Percentiles rank a stretch among this genome's conserved stretches.
These are phyloP conservation scores for Thuja plicata DNA, from an alignment of 83 land plant genomes.

Conservation along the genomic window DNA sequence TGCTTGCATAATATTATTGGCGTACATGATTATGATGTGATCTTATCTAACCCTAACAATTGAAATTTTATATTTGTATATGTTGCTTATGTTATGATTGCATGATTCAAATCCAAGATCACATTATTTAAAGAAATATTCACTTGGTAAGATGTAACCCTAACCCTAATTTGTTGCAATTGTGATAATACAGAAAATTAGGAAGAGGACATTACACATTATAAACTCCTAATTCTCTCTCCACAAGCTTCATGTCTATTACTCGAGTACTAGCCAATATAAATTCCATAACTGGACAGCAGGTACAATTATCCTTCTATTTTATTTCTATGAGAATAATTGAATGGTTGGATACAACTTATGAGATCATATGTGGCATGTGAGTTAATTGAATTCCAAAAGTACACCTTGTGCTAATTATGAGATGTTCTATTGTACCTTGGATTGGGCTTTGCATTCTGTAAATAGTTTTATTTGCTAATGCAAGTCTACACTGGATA, in stretches of 20 bases:
- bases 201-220: not conserved
- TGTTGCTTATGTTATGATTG: no score
- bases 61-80: no score
- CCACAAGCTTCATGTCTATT: not conserved
- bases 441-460: not conserved
- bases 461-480: not conserved
- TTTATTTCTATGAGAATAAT: not conserved
- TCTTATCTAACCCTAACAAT: no score
- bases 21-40: no score
- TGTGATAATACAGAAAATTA: no score
- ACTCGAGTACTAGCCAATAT: not conserved
- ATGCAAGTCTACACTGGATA: not conserved
- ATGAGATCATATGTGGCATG: not conserved
- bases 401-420: not conserved
- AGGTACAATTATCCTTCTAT: not conserved
- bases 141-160: no score
- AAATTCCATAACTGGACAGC: not conserved
- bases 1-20: no score
- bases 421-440: not conserved
- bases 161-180: no score
- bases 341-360: not conserved
- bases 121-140: no score
- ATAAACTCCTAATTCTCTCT: not conserved
- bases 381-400: not conserved
- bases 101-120: no score